Percentiles rank a stretch among this genome's conserved stretches.
These are phyloP conservation scores for Pyrenula aspistea DNA, from an alignment of 495 filamentous ascomycete genomes.

Conservation along the genomic window DNA sequence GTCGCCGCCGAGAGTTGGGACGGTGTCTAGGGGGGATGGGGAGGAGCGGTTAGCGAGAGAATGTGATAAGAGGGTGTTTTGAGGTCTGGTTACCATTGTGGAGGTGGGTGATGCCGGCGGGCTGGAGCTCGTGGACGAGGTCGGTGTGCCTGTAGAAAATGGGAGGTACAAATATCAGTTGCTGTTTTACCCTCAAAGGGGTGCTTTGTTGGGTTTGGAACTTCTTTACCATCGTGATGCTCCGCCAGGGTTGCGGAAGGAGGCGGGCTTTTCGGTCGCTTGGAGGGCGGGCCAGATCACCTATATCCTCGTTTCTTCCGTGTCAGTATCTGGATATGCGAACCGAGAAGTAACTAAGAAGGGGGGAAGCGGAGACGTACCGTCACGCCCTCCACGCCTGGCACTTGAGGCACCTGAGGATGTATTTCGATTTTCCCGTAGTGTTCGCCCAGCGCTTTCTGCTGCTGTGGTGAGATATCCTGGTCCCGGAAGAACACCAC, in stretches of 20 bases:
- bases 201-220: too few relatives aligned
- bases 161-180: too few relatives aligned
- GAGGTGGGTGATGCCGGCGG: conserved; percentile 57
- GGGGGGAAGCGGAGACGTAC: conserved; percentile 8
- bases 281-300: conserved; percentile 56
- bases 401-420: conserved; percentile 61
- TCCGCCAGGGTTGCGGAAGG: conserved; percentile 53
- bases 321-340: too few relatives aligned
- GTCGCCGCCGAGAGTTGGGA: conserved; percentile 54
- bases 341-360: not conserved
- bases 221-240: conserved; percentile 54
- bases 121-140: conserved; percentile 57
- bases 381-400: conserved; percentile 49
- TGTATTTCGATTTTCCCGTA: conserved; percentile 55
- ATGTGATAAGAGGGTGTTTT: too few relatives aligned
- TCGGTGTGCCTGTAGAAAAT: too few relatives aligned
- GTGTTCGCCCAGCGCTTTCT: conserved; percentile 52
- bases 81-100: too few relatives aligned
- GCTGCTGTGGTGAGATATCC: conserved; percentile 43
- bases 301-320: too few relatives aligned
- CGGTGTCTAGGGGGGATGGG: too few relatives aligned
- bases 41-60: too few relatives aligned
- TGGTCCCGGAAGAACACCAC: conserved; percentile 71
- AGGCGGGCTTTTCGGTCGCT: conserved; percentile 39
- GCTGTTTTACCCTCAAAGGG: too few relatives aligned